phyloP scores from a whole-genome alignment of 768 basidiomycete species.

The Lactarius deliciosus region DNA sequence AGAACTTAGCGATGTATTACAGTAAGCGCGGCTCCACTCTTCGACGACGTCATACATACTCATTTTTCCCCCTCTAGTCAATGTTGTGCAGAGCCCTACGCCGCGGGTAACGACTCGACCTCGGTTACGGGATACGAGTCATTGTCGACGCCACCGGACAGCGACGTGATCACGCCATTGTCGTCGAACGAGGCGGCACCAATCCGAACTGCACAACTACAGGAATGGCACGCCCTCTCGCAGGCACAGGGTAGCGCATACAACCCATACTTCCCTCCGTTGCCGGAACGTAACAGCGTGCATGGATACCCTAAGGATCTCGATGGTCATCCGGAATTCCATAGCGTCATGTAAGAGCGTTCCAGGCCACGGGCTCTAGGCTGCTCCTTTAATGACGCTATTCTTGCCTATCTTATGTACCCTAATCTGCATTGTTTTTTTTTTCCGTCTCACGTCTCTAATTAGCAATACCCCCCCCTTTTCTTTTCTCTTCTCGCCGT shows the following conservation, averaged over 20 bases:
- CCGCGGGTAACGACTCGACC: slow-evolving; percentile 21
- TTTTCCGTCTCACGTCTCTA: slow-evolving; percentile 20
- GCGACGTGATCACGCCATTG: slow-evolving; percentile 31
- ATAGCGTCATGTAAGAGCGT: slow-evolving; percentile 28
- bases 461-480: slow-evolving; percentile 26
- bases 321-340: slow-evolving; percentile 26
- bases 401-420: slow-evolving; percentile 31
- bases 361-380: slow-evolving; percentile 26
- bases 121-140: slow-evolving; percentile 24
- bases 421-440: slow-evolving; percentile 25
- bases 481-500: slow-evolving; percentile 22
- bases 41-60: neutral
- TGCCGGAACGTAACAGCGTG: slow-evolving; percentile 26
- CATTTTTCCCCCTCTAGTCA: slow-evolving; percentile 4
- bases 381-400: slow-evolving; percentile 26
- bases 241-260: slow-evolving; percentile 29
- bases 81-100: slow-evolving; percentile 22
- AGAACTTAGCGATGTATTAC: slow-evolving; percentile 27
- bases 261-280: slow-evolving; percentile 31
- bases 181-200: slow-evolving; percentile 30
- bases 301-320: slow-evolving; percentile 28
- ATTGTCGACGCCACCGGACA: slow-evolving; percentile 29
- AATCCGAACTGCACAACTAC: slow-evolving; percentile 28
- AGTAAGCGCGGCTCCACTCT: slow-evolving; percentile 18
- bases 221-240: slow-evolving; percentile 30